Base-by-base conservation (phyloP, 352 stramenopile genomes). In the Phytophthora fragariaefolia region DNA sequence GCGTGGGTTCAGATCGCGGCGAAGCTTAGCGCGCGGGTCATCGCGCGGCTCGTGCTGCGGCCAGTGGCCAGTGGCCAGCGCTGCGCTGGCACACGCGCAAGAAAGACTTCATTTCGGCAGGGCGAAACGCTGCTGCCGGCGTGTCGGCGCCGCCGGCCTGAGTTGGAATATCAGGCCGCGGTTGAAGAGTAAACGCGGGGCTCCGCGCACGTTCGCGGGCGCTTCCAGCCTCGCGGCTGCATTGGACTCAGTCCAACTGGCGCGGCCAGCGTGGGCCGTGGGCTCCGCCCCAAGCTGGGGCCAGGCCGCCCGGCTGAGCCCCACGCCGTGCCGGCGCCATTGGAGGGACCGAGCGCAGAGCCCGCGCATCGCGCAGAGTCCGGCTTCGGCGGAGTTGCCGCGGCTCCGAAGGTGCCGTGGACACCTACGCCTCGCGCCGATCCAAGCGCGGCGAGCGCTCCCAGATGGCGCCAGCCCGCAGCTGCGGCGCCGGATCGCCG, bases 81-180 rank as follows among this genome's bases (percentile, higher is more conserved):
- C 34, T 42, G 32, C 32, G 32, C 32, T 34, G 28, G 28, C 28
- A 38, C 32, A 38, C 32, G 34, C 34, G n/a, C n/a, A n/a, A n/a
- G n/a, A n/a, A n/a, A n/a, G n/a, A n/a, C n/a, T n/a, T n/a, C n/a
- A n/a, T n/a, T n/a, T n/a, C 13, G 34, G 34, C 34, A 42, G 13
- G 12, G 28, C 13, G 34, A 42, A 42, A 42, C 34, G 34, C 34
- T 42, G 34, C 34, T 40, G 32, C 28, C 28, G 28, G 32, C 32
- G 4, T 40, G 45, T 12, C 15, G 45, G 10, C 4, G 20, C 6
- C 24, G n/a, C 10, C 42, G 24, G 32, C 56, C 56, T 66, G 63
- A 71, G 58, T 68, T 71, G 49, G 38, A 70, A 71, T 65, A 69
- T 73, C 65, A 73, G 46, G 46, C 32, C 42, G 48, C 52, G 48